These are phyloP conservation scores for Colletotrichum somersetense DNA, from an alignment of 2,329 filamentous ascomycete species.

Conservation along the genomic window DNA sequence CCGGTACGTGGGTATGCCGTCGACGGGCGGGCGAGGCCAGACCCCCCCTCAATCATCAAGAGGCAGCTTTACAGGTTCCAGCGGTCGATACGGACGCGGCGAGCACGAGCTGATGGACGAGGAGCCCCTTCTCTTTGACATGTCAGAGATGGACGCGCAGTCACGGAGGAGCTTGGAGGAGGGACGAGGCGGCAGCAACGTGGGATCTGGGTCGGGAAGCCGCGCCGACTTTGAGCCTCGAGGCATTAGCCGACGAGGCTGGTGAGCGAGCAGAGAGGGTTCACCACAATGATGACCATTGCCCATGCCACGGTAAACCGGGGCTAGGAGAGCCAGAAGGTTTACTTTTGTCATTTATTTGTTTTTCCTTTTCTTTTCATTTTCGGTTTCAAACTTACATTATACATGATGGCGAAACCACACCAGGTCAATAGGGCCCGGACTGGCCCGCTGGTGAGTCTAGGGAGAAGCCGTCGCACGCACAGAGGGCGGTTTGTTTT, in stretches of 20 bases:
- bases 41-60: conserved; percentile 60
- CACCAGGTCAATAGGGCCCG: background rate
- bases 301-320: background rate
- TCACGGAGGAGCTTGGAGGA: conserved; percentile 72
- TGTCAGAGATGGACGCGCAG: conserved; percentile 76
- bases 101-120: conserved; percentile 70
- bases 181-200: conserved; percentile 54
- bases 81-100: conserved; percentile 54
- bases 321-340: background rate
- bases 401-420: background rate
- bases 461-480: background rate
- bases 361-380: background rate
- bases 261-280: conserved; percentile 47
- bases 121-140: conserved; percentile 78
- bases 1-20: conserved; percentile 59
- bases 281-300: background rate
- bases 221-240: conserved; percentile 56
- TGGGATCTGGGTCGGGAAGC: conserved; percentile 52
- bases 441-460: conserved; percentile 1
- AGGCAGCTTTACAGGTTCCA: conserved; percentile 60
- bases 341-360: background rate
- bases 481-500: background rate
- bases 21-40: conserved; percentile 52
- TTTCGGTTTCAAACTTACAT: background rate
- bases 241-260: conserved; percentile 53